Conservation (phyloP, 352 stramenopile genomes). For the Pythium utonaiense region DNA sequence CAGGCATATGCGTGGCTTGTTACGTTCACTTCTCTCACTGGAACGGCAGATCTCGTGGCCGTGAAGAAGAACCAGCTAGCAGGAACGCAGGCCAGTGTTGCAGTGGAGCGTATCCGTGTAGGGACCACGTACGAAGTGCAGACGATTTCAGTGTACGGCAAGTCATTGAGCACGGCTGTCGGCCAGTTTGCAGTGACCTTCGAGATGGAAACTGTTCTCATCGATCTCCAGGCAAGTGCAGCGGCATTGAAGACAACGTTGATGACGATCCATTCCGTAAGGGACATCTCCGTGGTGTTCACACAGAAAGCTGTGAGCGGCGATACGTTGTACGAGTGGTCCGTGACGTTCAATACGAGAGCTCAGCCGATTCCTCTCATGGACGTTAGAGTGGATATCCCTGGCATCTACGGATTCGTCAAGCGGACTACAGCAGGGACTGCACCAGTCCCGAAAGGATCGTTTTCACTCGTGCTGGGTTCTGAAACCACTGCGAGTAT, state of each 20-base stretch:
- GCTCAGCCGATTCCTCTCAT: slow-evolving; percentile 9
- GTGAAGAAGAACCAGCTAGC: not conserved
- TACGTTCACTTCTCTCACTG: not conserved
- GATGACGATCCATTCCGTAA: not conserved
- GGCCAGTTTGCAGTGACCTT: not conserved
- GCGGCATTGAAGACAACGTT: not conserved
- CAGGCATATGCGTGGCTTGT: not conserved
- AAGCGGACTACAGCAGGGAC: not conserved
- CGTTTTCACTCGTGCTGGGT: not conserved
- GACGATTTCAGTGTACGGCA: not conserved
- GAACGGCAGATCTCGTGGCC: not conserved
- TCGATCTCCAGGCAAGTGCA: not conserved
- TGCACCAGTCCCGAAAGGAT: not conserved
- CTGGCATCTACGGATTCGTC: not conserved
- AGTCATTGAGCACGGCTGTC: not conserved
- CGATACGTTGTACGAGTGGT: slow-evolving; percentile 20
- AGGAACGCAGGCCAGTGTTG: not conserved
- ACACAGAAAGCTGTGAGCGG: not conserved
- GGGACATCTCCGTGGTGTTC: not conserved
- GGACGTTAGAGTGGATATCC: not conserved
- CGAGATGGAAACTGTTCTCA: not conserved
- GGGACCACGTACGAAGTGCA: not conserved
- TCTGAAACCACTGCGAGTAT: not conserved
- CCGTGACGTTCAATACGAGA: slow-evolving; percentile 21
- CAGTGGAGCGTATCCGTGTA: not conserved